A percentile compares a stretch with the other conserved stretches of the same genome.
Evolutionary conservation across 208 protist genomes (phyloP).

Genomic region (Naegleria lovaniensis): DNA sequence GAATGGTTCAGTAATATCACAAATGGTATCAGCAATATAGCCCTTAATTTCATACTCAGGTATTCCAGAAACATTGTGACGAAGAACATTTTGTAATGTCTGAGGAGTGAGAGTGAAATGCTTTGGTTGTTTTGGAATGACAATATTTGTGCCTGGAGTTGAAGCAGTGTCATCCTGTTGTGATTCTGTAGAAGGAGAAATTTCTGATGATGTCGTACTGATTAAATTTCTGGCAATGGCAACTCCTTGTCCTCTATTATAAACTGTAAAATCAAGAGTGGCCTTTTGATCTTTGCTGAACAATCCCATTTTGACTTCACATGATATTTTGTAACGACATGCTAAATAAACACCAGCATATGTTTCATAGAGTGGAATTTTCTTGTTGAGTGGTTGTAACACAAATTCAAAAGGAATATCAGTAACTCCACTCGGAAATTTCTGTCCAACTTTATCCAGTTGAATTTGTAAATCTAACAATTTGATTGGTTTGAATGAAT

Average conservation of each 20-base stretch:
- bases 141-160: background rate
- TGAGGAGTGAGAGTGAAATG: background rate
- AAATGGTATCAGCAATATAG: slow-evolving; percentile 45
- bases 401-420: slow-evolving; percentile 74
- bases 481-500: slow-evolving; percentile 61
- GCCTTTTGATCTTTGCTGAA: slow-evolving; percentile 52
- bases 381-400: slow-evolving; percentile 44
- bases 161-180: background rate
- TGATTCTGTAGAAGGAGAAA: background rate
- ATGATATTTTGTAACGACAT: slow-evolving; percentile 54
- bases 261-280: slow-evolving; percentile 57
- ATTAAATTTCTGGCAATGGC: background rate
- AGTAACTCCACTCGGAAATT: slow-evolving; percentile 53
- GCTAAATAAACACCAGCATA: slow-evolving; percentile 74
- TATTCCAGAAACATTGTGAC: slow-evolving; percentile 20
- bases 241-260: slow-evolving; percentile 40
- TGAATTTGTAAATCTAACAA: slow-evolving; percentile 43
- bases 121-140: background rate
- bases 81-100: background rate
- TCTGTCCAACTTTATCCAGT: slow-evolving; percentile 35
- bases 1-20: slow-evolving; percentile 54
- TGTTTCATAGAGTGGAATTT: slow-evolving; percentile 47
- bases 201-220: background rate
- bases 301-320: slow-evolving; percentile 53
- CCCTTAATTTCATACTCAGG: slow-evolving; percentile 63